A percentile compares a stretch with the other conserved stretches of the same genome.
phyloP scores from a whole-genome alignment of 345 rosid species.

The Turritis glabra region DNA sequence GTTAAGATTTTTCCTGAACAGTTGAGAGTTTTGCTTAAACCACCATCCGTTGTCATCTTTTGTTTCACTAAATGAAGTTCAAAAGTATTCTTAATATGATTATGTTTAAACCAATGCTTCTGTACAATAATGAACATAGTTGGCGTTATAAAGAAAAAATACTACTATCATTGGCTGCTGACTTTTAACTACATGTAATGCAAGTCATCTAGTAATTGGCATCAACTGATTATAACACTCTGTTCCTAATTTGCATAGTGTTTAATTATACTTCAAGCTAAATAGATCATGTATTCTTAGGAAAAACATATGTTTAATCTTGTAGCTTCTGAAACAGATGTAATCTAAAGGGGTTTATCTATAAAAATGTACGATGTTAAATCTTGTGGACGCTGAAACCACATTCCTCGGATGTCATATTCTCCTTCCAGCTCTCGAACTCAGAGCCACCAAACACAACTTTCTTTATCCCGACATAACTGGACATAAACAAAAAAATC shows the following conservation, averaged over 20 bases:
- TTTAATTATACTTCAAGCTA: background rate
- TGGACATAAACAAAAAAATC: slow-evolving; percentile 32
- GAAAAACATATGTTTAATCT: background rate
- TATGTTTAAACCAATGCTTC: background rate
- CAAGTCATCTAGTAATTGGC: background rate
- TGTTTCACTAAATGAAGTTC: background rate
- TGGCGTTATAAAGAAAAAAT: too few relatives aligned
- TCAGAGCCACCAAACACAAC: slow-evolving; percentile 85
- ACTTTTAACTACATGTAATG: background rate
- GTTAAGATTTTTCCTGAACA: slow-evolving; percentile 28
- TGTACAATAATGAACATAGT: too few relatives aligned
- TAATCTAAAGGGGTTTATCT: background rate
- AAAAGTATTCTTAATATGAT: background rate
- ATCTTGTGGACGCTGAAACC: slow-evolving; percentile 72
- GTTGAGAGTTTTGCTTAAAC: slow-evolving; percentile 25
- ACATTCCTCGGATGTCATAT: slow-evolving; percentile 65
- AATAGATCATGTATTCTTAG: background rate
- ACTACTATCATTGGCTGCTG: background rate
- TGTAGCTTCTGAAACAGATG: slow-evolving; percentile 50
- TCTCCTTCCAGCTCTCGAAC: slow-evolving; percentile 82
- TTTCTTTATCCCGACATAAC: slow-evolving; percentile 82
- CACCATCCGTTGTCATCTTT: background rate
- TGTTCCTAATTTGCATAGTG: background rate
- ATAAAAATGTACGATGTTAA: slow-evolving; percentile 28
- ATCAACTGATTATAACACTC: background rate